Evolutionary conservation across 768 basidiomycete genomes (phyloP), one percentile per base, ranked within the genome.

Genomic region (Floccularia luteovirens): DNA sequence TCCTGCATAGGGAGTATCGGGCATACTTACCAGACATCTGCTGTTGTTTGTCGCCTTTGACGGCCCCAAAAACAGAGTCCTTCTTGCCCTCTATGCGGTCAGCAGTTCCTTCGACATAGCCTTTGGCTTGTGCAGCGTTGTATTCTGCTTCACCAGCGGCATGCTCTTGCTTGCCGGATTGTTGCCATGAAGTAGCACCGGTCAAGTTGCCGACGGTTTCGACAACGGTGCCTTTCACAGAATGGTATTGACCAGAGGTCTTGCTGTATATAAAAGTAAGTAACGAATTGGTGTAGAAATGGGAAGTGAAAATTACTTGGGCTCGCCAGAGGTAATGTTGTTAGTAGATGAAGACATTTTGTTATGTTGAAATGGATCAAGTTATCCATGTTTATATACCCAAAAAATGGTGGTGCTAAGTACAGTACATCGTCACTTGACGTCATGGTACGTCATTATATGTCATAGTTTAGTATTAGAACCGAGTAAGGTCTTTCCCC

Each of bases 141-240:
- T 55, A 56, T 50, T 66, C 64, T 2, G 58, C 59, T 48, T 72
- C 70, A 31, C 70, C 70, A 24, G 55, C 42, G 5, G 58, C 60
- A 46, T 72, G 70, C 51, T 72, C 69, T 43, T 66, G 31, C 50
- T 66, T 61, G 10, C 70, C 70, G 6, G 61, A 60, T 3, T 55
- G 39, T 33, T 56, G 48, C 70, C 69, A 73, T 5, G 64, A 53
- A 4, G 42, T 41, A 4, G 63, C 54, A 8, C 68, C 69, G 14
- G 69, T 71, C 22, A 62, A 22, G 48, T 68, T 69, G 17, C 69
- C 69, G 41, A 70, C 23, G 25, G 43, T 38, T 38, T 54, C 52
- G 31, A 58, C 55, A 13, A 47, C 44, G 27, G 43, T 53, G 3
- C 64, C 64, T 48, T 64, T 66, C 10, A 49, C 24, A 2, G 62